Base-by-base conservation (phyloP, 805 yeast species). In the Wickerhamiella qilinensis region DNA sequence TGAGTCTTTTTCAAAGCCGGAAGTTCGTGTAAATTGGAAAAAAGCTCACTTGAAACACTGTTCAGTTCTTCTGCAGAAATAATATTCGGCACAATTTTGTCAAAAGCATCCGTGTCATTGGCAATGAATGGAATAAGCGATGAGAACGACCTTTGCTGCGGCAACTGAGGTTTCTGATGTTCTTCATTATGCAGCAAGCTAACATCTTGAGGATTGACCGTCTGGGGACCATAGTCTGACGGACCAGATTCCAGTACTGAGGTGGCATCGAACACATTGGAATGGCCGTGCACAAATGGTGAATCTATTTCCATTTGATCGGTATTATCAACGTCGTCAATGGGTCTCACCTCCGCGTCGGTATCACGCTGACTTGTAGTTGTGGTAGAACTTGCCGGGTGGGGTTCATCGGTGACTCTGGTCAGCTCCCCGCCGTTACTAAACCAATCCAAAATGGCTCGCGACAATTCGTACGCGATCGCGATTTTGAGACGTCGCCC, bases 401-500 rank as follows among this genome's bases (percentile, higher is more conserved):
- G 11, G 27, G 27, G 8, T 24, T 24, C 27, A 6, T 7, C 30
- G 14, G 15, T 28, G n/a, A 28, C 15, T 8, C 15, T 8, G 7
- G 7, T 30, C 33, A 30, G 20, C 5, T 8, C 8, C 3, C 33
- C 30, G 12, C 33, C 33, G 11, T 11, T 7, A 27, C n/a, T 22
- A 16, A 27, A 30, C 19, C 8, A 36, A 3, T 30, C 33, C 7
- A 36, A 33, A 9, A 28, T 24, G 18, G 30, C 30, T 9, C 14
- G 20, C 9, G 36, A 33, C 5, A 33, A 12, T 16, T 21, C 30
- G 9, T 72, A 68, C 53, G 91, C 79, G 39, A 77, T 69, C 1
- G 84, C 81, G 42, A 73, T 61, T 53, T 78, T 83, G 52, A 67
- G 72, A 51, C 81, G 77, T 16, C 74, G 54, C 28, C 71, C 75